These are phyloP conservation scores for Vicia villosa DNA, from an alignment of 306 rosid species.

Conservation along the genomic window DNA sequence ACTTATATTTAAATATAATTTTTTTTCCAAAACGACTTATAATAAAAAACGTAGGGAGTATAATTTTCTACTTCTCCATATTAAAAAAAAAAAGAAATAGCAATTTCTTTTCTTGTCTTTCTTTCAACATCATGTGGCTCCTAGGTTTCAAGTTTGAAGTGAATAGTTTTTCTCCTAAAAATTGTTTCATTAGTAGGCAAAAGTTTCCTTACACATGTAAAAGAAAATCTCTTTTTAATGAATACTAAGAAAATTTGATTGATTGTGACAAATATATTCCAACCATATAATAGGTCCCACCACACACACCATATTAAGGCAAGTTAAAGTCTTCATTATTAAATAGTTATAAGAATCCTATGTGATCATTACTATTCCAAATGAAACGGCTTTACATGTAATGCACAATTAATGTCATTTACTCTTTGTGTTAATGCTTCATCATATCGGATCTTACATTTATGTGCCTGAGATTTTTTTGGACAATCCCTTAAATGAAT, in stretches of 20 bases:
- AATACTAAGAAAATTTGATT: constrained; percentile 52
- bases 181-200: constrained; percentile 29
- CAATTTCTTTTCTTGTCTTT: too few species aligned
- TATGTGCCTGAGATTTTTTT: background rate
- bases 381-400: constrained; percentile 29
- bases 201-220: constrained; percentile 38
- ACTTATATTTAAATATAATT: too few species aligned
- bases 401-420: constrained; percentile 12
- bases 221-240: constrained; percentile 44
- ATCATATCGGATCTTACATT: background rate
- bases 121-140: too few species aligned
- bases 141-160: background rate
- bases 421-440: constrained; percentile 11
- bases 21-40: too few species aligned
- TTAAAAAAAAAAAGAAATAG: too few species aligned
- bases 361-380: constrained; percentile 51
- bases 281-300: constrained; percentile 32
- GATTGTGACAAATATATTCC: constrained; percentile 45
- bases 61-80: too few species aligned
- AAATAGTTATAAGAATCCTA: constrained; percentile 68
- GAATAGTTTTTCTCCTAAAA: constrained; percentile 31
- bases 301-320: constrained; percentile 42
- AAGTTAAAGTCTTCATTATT: constrained; percentile 46
- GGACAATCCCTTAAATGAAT: too few species aligned
- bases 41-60: too few species aligned